Conservation (phyloP, 2,329 filamentous ascomycete species). For the Epichloe coenophiala region DNA sequence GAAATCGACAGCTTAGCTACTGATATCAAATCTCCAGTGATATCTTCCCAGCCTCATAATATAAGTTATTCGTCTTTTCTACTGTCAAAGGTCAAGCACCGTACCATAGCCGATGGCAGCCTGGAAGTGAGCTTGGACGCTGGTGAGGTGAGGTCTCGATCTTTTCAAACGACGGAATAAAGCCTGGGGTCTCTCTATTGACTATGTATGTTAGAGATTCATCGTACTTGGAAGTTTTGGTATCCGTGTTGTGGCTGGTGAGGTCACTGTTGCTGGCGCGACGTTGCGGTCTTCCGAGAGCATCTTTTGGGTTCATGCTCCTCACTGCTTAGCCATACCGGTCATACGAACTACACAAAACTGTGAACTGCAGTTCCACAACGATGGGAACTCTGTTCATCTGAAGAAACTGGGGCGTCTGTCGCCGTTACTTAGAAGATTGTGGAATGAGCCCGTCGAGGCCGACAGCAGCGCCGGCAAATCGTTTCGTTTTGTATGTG, state of each 20-base stretch:
- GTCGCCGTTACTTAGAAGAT: conserved; percentile 51
- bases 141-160: conserved; percentile 31
- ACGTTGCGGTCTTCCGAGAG: conserved; percentile 35
- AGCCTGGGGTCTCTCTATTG: conserved; percentile 8
- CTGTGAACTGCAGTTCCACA: conserved; percentile 39
- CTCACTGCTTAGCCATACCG: conserved; percentile 56
- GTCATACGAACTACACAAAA: conserved; percentile 43
- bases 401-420: conserved; percentile 43
- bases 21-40: background rate
- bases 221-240: conserved; percentile 56
- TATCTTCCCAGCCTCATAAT: conserved; percentile 5
- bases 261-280: conserved; percentile 52
- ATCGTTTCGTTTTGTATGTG: conserved; percentile 38
- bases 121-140: conserved; percentile 30
- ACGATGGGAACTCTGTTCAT: conserved; percentile 34
- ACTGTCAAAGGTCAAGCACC: conserved; percentile 30
- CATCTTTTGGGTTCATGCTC: conserved; percentile 47
- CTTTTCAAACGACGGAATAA: background rate
- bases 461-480: conserved; percentile 10
- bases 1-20: background rate
- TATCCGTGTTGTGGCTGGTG: conserved; percentile 45
- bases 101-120: conserved; percentile 23
- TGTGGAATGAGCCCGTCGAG: conserved; percentile 44
- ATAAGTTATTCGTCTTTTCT: conserved; percentile 32
- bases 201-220: conserved; percentile 34